Percentiles rank a stretch among this genome's conserved stretches.
Conservation (phyloP, 2,329 filamentous ascomycete species). For the Fusarium denticulatum region DNA sequence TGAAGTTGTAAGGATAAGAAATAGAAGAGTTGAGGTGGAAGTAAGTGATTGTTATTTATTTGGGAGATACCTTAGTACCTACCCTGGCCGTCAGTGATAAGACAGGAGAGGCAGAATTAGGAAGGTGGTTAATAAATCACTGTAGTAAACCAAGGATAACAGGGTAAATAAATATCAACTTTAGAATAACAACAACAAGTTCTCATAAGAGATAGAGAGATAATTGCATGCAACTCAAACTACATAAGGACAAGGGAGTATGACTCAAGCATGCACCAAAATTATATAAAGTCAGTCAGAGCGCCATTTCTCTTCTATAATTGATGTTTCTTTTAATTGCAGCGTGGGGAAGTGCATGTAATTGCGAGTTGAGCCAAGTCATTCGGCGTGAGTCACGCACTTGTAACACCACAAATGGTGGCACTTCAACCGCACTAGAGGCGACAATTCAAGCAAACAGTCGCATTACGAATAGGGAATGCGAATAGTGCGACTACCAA, state of each 20-base stretch:
- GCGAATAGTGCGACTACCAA: neutral
- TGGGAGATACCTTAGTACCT: too few species aligned
- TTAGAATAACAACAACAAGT: neutral
- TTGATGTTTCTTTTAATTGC: neutral
- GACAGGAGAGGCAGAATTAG: conserved; percentile 6
- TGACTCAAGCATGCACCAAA: conserved; percentile 7
- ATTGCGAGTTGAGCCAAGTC: conserved; percentile 15
- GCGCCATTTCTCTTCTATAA: neutral
- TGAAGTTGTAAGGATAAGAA: neutral
- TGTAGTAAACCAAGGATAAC: neutral
- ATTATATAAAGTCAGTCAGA: conserved; percentile 9
- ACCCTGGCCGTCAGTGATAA: neutral
- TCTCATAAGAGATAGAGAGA: neutral
- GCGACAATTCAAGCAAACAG: neutral
- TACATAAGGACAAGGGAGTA: neutral
- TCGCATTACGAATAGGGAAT: neutral
- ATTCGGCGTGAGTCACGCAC: conserved; percentile 41
- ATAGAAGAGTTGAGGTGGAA: neutral
- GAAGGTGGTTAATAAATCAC: conserved; percentile 29
- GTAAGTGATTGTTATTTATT: neutral
- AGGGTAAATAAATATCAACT: neutral
- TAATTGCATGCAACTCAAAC: neutral
- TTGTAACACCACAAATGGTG: neutral
- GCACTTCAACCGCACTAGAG: conserved; percentile 1
- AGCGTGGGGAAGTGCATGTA: neutral